Evolutionary conservation across 768 basidiomycete genomes (phyloP).

Genomic region (Lyophyllum shimeji): DNA sequence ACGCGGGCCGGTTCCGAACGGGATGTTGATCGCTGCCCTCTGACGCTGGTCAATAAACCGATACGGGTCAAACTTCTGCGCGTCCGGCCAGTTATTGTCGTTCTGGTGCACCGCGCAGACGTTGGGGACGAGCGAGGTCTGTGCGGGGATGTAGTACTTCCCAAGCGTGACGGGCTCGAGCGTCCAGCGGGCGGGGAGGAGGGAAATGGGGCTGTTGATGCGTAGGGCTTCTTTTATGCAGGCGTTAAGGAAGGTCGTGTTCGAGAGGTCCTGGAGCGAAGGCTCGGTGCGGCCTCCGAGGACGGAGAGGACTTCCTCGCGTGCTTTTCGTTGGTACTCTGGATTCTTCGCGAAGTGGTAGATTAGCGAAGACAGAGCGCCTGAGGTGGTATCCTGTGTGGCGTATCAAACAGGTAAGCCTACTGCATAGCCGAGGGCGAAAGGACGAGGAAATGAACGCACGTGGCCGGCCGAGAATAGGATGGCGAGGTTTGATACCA

Average conservation of each 20-base stretch:
- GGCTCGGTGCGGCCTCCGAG: slow-evolving; percentile 29
- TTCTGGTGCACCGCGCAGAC: slow-evolving; percentile 31
- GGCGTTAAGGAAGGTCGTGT: slow-evolving; percentile 32
- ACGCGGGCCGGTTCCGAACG: slow-evolving; percentile 31
- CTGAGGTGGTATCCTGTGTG: slow-evolving; percentile 36
- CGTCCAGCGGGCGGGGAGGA: slow-evolving; percentile 24
- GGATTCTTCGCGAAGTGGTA: slow-evolving; percentile 38
- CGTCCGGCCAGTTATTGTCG: slow-evolving; percentile 25
- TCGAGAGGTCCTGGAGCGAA: slow-evolving; percentile 24
- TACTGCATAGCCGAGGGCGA: background rate
- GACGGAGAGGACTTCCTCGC: slow-evolving; percentile 34
- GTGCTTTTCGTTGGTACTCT: slow-evolving; percentile 32
- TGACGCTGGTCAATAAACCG: slow-evolving; percentile 23
- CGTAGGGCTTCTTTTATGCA: slow-evolving; percentile 41
- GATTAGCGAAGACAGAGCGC: slow-evolving; percentile 33
- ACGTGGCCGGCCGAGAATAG: slow-evolving; percentile 42
- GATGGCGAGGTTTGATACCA: slow-evolving; percentile 35
- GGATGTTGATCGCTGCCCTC: slow-evolving; percentile 21
- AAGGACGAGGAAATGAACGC: slow-evolving; percentile 1
- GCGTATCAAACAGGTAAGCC: background rate
- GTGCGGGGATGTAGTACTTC: slow-evolving; percentile 28
- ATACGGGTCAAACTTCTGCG: slow-evolving; percentile 29
- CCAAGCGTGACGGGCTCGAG: slow-evolving; percentile 22
- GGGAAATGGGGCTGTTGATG: slow-evolving; percentile 30
- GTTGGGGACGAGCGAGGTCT: slow-evolving; percentile 30